Base-by-base conservation (phyloP, 345 rosid species). In the Psidium friedrichsthalianum region DNA sequence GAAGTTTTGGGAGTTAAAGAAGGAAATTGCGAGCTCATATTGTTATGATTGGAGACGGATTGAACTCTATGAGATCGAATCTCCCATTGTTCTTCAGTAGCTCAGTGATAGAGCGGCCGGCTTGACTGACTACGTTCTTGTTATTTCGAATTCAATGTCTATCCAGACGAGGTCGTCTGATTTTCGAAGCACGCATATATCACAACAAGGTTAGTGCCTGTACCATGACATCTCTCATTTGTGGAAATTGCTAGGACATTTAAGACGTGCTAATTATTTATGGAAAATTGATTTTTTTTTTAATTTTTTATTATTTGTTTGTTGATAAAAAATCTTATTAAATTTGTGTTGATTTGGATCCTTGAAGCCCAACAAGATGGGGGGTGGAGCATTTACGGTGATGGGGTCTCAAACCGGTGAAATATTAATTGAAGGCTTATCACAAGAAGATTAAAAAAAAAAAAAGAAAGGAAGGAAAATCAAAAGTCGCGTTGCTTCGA, bases 101-200 rank as follows among this genome's bases (percentile, higher is more conserved):
- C n/a, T n/a, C n/a, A n/a, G n/a, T n/a, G n/a, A n/a, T n/a, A n/a
- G n/a, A n/a, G n/a, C n/a, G n/a, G n/a, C n/a, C n/a, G n/a, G n/a
- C n/a, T n/a, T n/a, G n/a, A n/a, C n/a, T n/a, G n/a, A n/a, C n/a
- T n/a, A n/a, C n/a, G n/a, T n/a, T 40, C 42, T 40, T 61, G 42
- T 22, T 6, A 64, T 10, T 36, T 32, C 51, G 9, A 49, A 49
- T 49, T 49, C 10, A 3, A 69, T 69, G 4, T 18, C 18, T 0
- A 8, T 59, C 14, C 5, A 14, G 29, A 0, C 14, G 5, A 61
- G 1, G 29, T 10, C 3, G 1, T 15, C 0, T 4, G 78, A 32
- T 16, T 4, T 16, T 69, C 0, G 1, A 69, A 18, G 4, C 4
- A 10, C 8, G 3, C 10, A 69, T 8, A 1, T 2, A 4, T 69